A percentile compares a stretch with the other conserved stretches of the same genome.
Conservation (phyloP, 78 protist species). For the Diacronema lutheri region DNA sequence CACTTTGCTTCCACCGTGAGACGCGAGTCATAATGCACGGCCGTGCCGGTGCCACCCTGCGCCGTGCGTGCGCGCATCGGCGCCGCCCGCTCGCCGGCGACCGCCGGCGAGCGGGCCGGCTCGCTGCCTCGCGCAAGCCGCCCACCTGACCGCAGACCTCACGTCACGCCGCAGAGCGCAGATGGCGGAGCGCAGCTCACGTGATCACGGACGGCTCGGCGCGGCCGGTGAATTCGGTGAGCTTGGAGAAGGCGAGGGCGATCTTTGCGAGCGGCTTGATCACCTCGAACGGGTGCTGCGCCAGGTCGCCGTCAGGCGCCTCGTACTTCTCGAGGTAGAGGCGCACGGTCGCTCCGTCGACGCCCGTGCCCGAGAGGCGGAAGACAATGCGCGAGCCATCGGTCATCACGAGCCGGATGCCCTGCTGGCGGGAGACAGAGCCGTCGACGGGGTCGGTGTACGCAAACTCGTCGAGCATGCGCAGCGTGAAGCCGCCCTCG, state of each 20-base stretch:
- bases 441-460: slow-evolving; percentile 90
- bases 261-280: slow-evolving; percentile 57
- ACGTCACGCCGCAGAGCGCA: no score
- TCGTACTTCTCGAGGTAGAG: slow-evolving; percentile 84
- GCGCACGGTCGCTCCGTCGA: slow-evolving; percentile 92
- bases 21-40: no score
- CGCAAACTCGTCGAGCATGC: background rate
- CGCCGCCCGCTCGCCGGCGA: no score
- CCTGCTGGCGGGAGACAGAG: slow-evolving; percentile 51
- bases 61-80: no score
- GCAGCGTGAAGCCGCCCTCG: background rate
- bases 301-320: slow-evolving; percentile 3
- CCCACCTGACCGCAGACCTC: no score
- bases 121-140: no score
- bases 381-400: slow-evolving; percentile 7
- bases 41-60: no score
- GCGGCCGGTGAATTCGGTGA: slow-evolving; percentile 74
- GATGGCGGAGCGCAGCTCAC: no score
- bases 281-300: slow-evolving; percentile 29
- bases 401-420: background rate
- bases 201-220: slow-evolving; percentile 87
- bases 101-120: no score
- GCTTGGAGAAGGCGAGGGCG: slow-evolving; percentile 47
- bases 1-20: no score
- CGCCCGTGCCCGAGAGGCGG: slow-evolving; percentile 66